Conservation (phyloP, 2,329 filamentous ascomycete species). For the Penicillium sp. region DNA sequence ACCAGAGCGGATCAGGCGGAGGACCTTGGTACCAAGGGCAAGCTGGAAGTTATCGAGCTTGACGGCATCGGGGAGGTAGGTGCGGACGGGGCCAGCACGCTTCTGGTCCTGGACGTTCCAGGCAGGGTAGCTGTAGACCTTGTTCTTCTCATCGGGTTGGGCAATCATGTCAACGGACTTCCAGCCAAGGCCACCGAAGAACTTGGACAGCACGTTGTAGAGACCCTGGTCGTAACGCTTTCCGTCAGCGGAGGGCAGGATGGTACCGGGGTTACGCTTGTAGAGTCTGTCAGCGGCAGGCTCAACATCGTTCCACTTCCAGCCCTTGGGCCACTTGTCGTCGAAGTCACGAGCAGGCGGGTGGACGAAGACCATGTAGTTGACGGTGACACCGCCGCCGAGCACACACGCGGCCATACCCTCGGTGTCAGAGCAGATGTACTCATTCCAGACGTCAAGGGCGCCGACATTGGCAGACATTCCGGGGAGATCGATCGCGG, state of each 20-base stretch:
- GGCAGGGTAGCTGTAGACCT: constrained; percentile 63
- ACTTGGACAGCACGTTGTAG: constrained; percentile 63
- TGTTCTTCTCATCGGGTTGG: constrained; percentile 65
- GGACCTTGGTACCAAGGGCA: constrained; percentile 67
- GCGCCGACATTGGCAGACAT: constrained; percentile 27
- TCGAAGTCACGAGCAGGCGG: constrained; percentile 68
- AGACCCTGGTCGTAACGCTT: constrained; percentile 68
- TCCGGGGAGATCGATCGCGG: constrained; percentile 30
- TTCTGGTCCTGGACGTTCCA: constrained; percentile 70
- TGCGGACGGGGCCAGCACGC: constrained; percentile 69
- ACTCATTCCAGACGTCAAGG: constrained; percentile 21
- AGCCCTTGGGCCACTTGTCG: constrained; percentile 70
- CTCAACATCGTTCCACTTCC: constrained; percentile 66
- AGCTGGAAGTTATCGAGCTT: constrained; percentile 66
- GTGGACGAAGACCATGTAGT: constrained; percentile 34
- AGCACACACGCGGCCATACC: constrained; percentile 30
- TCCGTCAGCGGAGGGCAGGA: constrained; percentile 66
- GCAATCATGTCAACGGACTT: constrained; percentile 62
- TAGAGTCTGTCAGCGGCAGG: constrained; percentile 65
- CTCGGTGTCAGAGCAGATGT: constrained; percentile 23
- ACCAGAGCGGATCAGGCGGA: constrained; percentile 65
- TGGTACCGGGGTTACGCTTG: constrained; percentile 69
- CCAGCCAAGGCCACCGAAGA: constrained; percentile 65
- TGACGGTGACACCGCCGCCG: constrained; percentile 31
- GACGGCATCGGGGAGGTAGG: constrained; percentile 67